Conservation (phyloP, 176 grass and related monocot genomes). For the Echinochloa phyllopogon region DNA sequence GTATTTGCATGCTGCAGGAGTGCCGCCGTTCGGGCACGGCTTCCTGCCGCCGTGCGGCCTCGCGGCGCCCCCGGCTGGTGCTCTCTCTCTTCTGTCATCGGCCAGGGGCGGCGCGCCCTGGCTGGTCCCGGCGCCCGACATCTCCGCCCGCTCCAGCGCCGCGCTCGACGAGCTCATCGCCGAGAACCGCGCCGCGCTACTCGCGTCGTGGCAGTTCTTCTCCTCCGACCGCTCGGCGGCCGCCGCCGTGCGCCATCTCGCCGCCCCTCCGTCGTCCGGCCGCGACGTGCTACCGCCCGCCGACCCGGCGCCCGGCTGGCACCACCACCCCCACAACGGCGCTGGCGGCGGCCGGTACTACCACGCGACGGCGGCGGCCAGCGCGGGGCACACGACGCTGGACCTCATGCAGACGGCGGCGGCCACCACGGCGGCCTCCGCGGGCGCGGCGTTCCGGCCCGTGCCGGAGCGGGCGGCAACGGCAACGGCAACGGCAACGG, state of each 20-base stretch:
- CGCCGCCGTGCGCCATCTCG: neutral
- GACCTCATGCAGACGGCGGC: constrained; percentile 73
- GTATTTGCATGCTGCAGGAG: constrained; percentile 41
- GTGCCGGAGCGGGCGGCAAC: constrained; percentile 38
- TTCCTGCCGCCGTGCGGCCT: constrained; percentile 33
- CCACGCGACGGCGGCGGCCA: neutral
- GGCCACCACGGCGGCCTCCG: neutral
- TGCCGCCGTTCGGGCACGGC: constrained; percentile 33
- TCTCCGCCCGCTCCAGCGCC: constrained; percentile 66
- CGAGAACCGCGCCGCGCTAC: constrained; percentile 80
- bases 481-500: too few species aligned
- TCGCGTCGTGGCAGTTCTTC: constrained; percentile 66
- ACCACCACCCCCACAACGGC: neutral
- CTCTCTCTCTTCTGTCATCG: constrained; percentile 95
- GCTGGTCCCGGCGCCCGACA: constrained; percentile 46
- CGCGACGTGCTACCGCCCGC: neutral
- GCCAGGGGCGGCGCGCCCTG: constrained; percentile 48
- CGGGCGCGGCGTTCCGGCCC: constrained; percentile 36
- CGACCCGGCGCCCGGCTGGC: constrained; percentile 8
- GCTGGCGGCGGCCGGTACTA: constrained; percentile 23
- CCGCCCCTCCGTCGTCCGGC: neutral
- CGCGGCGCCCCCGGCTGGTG: constrained; percentile 51
- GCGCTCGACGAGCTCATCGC: constrained; percentile 86
- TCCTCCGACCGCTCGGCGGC: constrained; percentile 30
- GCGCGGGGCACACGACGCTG: constrained; percentile 63